These are phyloP conservation scores for Heliophila coronopifolia DNA, from an alignment of 441 rosid genomes.

Conservation along the genomic window DNA sequence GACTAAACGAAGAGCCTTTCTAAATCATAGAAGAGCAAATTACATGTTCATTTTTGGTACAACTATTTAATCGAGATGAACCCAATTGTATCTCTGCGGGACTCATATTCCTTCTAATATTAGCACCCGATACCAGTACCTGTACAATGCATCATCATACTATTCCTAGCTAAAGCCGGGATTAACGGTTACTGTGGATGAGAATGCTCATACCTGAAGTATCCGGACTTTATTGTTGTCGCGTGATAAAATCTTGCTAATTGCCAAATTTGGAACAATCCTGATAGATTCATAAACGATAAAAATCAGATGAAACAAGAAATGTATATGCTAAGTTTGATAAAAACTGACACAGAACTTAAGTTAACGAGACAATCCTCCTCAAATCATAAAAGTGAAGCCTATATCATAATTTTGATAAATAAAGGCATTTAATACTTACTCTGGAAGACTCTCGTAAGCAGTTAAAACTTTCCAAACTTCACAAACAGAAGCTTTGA, in stretches of 20 bases:
- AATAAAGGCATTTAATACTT: constrained; percentile 23
- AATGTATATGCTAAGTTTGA: too few relatives aligned
- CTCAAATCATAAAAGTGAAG: not conserved
- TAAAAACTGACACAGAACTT: not conserved
- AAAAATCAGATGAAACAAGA: not conserved
- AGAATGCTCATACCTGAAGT: constrained; percentile 59
- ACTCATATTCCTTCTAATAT: not conserved
- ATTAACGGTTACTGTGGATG: not conserved
- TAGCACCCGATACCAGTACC: too few relatives aligned
- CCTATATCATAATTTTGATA: not conserved
- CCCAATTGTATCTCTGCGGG: not conserved
- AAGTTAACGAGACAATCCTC: not conserved
- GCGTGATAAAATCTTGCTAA: constrained; percentile 78
- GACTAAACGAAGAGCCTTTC: not conserved
- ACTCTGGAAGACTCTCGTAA: constrained; percentile 96
- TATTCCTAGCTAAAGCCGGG: not conserved
- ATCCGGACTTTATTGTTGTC: constrained; percentile 91
- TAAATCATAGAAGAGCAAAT: not conserved
- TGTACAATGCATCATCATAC: not conserved
- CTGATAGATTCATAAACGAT: constrained; percentile 36
- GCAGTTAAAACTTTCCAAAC: constrained; percentile 92
- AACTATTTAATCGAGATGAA: not conserved
- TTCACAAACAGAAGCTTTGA: constrained; percentile 83
- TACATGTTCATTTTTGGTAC: not conserved
- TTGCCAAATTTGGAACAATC: constrained; percentile 92